A percentile compares a stretch with the other conserved stretches of the same genome.
phyloP scores from a whole-genome alignment of 805 yeast genomes.

The Schwanniomyces yamadae region DNA sequence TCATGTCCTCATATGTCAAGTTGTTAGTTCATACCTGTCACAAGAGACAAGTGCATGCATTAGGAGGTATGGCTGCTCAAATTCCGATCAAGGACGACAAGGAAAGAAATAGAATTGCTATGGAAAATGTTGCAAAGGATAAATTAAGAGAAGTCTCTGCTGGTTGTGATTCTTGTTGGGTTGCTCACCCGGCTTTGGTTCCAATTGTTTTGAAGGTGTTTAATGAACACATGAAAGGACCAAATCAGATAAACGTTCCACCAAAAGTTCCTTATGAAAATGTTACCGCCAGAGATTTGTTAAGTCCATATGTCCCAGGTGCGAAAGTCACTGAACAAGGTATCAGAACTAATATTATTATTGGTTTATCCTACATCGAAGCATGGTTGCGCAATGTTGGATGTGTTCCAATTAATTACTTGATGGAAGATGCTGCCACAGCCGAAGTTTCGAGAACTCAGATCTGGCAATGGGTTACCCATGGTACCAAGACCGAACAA shows the following conservation, averaged over 20 bases:
- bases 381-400: slow-evolving; percentile 85
- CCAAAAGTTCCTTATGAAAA: slow-evolving; percentile 50
- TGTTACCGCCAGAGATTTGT: slow-evolving; percentile 56
- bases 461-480: slow-evolving; percentile 81
- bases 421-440: slow-evolving; percentile 91
- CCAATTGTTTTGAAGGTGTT: slow-evolving; percentile 71
- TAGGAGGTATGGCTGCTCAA: slow-evolving; percentile 92
- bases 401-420: slow-evolving; percentile 79
- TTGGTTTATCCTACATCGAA: slow-evolving; percentile 79
- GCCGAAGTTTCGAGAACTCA: slow-evolving; percentile 85
- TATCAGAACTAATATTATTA: slow-evolving; percentile 67
- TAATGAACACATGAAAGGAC: slow-evolving; percentile 76
- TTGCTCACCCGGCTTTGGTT: slow-evolving; percentile 82
- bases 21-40: slow-evolving; percentile 73
- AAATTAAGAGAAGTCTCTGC: slow-evolving; percentile 73
- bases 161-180: slow-evolving; percentile 90
- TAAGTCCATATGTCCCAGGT: slow-evolving; percentile 61
- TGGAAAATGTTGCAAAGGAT: slow-evolving; percentile 72
- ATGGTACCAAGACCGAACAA: slow-evolving; percentile 59
- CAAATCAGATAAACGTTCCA: slow-evolving; percentile 67
- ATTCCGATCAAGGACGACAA: slow-evolving; percentile 76
- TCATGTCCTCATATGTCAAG: slow-evolving; percentile 76
- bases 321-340: slow-evolving; percentile 70
- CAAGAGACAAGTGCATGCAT: slow-evolving; percentile 77
- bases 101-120: slow-evolving; percentile 60